phyloP scores from a whole-genome alignment of 202 grass and related monocot genomes.

The Schoenoplectus tabernaemontani region DNA sequence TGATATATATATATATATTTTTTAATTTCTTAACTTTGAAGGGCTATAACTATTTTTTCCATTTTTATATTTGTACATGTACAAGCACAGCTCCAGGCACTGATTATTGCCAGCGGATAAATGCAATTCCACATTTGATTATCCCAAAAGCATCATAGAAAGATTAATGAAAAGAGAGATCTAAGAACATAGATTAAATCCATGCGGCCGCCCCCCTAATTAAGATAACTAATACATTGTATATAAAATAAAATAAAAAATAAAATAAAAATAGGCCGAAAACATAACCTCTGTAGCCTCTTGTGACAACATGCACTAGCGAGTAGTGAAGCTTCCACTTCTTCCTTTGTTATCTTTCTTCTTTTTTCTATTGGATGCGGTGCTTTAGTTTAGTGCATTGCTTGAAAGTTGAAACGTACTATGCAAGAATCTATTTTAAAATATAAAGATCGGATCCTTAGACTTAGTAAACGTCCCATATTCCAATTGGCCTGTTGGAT shows the following conservation, averaged over 20 bases:
- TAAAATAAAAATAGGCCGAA: background rate
- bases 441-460: background rate
- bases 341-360: background rate
- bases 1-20: too few species aligned
- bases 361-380: background rate
- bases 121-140: conserved; percentile 1
- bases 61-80: too few species aligned
- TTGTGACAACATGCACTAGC: conserved; percentile 7
- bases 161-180: background rate
- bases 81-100: conserved; percentile 10
- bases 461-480: background rate
- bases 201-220: background rate
- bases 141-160: conserved; percentile 4
- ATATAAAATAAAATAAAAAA: conserved; percentile 16
- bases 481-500: conserved; percentile 1
- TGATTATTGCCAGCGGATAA: conserved; percentile 1
- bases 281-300: background rate
- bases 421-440: conserved; percentile 6
- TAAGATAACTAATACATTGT: background rate
- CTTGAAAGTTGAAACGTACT: too few species aligned
- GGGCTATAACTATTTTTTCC: too few species aligned
- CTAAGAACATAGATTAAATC: conserved; percentile 1
- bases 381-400: conserved; percentile 7
- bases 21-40: too few species aligned
- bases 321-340: conserved; percentile 21